Evolutionary conservation across 495 filamentous ascomycete species (phyloP).

Genomic region (Schizothecium vesticola): DNA sequence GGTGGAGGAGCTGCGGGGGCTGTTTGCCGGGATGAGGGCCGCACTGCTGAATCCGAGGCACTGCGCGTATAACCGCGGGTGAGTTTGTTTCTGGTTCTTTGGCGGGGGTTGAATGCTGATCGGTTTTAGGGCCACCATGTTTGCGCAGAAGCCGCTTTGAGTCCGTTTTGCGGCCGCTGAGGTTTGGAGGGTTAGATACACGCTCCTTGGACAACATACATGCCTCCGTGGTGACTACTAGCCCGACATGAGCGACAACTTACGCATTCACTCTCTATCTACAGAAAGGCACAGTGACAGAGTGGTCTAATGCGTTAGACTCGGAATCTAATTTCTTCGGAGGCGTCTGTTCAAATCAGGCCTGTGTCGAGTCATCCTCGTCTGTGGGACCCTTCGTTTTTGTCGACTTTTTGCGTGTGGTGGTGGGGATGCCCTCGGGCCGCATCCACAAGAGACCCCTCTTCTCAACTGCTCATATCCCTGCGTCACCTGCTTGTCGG

Average conservation of each 20-base stretch:
- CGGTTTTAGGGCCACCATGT: too few species aligned
- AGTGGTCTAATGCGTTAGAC: not conserved
- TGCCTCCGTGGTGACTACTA: not conserved
- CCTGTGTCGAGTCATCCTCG: not conserved
- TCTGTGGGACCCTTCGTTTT: not conserved
- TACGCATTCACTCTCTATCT: not conserved
- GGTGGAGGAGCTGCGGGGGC: constrained; percentile 38
- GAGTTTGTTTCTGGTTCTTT: constrained; percentile 6
- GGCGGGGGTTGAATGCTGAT: too few species aligned
- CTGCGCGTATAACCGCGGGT: constrained; percentile 41
- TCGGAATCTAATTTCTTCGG: not conserved
- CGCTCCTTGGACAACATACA: too few species aligned
- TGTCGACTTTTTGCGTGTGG: not conserved
- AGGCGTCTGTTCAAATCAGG: not conserved
- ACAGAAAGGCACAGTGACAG: not conserved
- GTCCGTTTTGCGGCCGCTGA: too few species aligned
- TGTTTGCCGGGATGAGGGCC: constrained; percentile 33
- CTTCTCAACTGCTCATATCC: not conserved
- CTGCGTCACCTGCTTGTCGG: not conserved
- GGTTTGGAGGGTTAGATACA: too few species aligned
- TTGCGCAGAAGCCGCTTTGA: too few species aligned
- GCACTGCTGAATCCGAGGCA: constrained; percentile 33
- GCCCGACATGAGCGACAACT: not conserved
- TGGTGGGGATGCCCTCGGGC: not conserved
- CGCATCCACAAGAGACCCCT: not conserved